A percentile compares a stretch with the other conserved stretches of the same genome.
These are phyloP conservation scores for Periconia sp. DNA, from an alignment of 2,329 filamentous ascomycete species.

Conservation along the genomic window DNA sequence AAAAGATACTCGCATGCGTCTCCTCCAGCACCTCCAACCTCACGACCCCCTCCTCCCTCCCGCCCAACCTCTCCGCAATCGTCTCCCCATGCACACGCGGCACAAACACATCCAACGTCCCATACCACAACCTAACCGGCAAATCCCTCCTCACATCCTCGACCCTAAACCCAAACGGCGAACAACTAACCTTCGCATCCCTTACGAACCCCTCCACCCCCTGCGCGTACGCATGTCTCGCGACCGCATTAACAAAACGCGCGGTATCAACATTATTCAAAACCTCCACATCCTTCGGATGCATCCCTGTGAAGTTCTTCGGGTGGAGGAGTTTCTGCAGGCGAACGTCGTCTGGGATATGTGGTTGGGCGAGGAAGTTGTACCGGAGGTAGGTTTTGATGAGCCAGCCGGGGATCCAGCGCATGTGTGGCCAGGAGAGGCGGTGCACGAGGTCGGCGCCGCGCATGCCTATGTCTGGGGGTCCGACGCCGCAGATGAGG, in stretches of 20 bases:
- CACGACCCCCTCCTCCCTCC: slow-evolving; percentile 21
- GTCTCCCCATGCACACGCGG: slow-evolving; percentile 37
- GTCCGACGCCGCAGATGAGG: slow-evolving; percentile 34
- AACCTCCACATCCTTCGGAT: slow-evolving; percentile 22
- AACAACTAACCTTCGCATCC: slow-evolving; percentile 34
- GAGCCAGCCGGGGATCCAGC: too few species aligned
- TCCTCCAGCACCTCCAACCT: slow-evolving; percentile 32
- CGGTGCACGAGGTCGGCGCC: slow-evolving; percentile 25
- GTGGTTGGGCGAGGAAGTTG: slow-evolving; percentile 22
- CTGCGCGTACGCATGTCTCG: slow-evolving; percentile 28
- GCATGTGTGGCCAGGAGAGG: slow-evolving; percentile 28
- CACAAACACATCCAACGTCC: slow-evolving; percentile 35
- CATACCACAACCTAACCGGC: slow-evolving; percentile 43
- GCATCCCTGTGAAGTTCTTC: slow-evolving; percentile 1
- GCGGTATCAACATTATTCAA: too few species aligned
- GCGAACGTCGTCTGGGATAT: slow-evolving; percentile 37
- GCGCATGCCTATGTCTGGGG: slow-evolving; percentile 40
- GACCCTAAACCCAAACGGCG: slow-evolving; percentile 37
- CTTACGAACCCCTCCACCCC: slow-evolving; percentile 31
- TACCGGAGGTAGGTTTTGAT: too few species aligned
- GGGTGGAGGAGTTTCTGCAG: slow-evolving; percentile 19
- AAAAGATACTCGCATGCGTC: slow-evolving; percentile 24
- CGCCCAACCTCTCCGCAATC: slow-evolving; percentile 32
- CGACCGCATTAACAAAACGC: slow-evolving; percentile 16
- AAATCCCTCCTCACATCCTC: slow-evolving; percentile 40